Evolutionary conservation across 129 eudicot species (phyloP).

Genomic region (Flaveria ramosissima): DNA sequence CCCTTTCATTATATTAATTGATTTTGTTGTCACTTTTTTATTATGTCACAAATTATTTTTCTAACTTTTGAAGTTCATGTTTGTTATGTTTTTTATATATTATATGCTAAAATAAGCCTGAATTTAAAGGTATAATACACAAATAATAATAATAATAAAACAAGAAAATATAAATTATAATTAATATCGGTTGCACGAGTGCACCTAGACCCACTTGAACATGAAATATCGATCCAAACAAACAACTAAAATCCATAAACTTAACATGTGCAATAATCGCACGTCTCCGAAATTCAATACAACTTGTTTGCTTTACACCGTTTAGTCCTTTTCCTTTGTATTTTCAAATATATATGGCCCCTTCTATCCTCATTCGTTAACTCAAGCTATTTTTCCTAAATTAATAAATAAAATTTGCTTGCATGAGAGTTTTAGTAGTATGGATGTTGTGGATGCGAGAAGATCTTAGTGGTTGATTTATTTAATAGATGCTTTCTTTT

Average conservation of each 20-base stretch:
- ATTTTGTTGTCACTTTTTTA: too few species aligned
- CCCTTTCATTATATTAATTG: neutral
- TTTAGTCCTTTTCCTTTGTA: constrained; percentile 32
- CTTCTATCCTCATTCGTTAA: constrained; percentile 12
- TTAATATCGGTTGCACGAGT: constrained; percentile 34
- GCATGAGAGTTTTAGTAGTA: neutral
- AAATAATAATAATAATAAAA: neutral
- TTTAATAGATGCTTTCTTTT: too few species aligned
- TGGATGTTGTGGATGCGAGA: too few species aligned
- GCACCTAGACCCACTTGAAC: constrained; percentile 35
- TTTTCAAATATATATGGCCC: constrained; percentile 8
- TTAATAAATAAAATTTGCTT: neutral
- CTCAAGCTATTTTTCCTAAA: neutral
- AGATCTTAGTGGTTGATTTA: too few species aligned
- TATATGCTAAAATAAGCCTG: neutral
- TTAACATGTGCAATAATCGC: constrained; percentile 30
- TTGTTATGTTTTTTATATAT: neutral
- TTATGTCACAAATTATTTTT: neutral
- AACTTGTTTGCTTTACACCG: constrained; percentile 30
- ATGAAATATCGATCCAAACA: constrained; percentile 29
- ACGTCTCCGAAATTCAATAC: constrained; percentile 7
- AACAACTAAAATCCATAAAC: constrained; percentile 34
- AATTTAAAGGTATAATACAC: neutral
- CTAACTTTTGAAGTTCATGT: neutral
- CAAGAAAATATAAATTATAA: neutral